Evolutionary conservation across 2,329 filamentous ascomycete genomes (phyloP).

Genomic region (Aspergillus ruber): DNA sequence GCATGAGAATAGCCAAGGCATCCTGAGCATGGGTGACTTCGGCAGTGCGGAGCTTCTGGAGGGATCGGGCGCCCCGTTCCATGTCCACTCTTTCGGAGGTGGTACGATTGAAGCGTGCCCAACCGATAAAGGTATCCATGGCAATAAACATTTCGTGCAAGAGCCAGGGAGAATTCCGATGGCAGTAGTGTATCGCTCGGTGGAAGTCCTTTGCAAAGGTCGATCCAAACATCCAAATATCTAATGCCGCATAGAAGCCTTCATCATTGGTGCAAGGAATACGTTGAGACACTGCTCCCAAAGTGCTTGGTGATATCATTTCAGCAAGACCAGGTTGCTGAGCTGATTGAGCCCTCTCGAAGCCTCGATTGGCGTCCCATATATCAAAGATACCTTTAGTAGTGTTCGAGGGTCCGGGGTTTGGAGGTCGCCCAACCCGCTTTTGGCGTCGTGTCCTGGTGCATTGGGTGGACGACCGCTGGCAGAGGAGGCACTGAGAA

Average conservation of each 20-base stretch:
- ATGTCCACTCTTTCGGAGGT: slow-evolving; percentile 4
- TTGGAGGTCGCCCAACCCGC: background rate
- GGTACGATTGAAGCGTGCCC: slow-evolving; percentile 4
- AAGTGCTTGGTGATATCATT: background rate
- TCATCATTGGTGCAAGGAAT: background rate
- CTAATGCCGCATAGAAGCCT: slow-evolving; percentile 1
- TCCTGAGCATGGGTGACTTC: slow-evolving; percentile 3
- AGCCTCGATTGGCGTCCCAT: background rate
- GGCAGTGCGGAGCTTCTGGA: slow-evolving; percentile 5
- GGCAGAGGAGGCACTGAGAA: background rate
- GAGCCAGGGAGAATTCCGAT: slow-evolving; percentile 3
- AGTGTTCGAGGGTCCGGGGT: background rate
- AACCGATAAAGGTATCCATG: slow-evolving; percentile 1
- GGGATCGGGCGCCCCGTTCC: slow-evolving; percentile 2
- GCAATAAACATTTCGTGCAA: slow-evolving; percentile 5
- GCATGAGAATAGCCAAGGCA: slow-evolving; percentile 8
- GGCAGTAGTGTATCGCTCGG: slow-evolving; percentile 3
- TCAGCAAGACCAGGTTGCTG: background rate
- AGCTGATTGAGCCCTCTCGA: background rate
- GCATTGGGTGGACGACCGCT: background rate
- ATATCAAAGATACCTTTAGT: background rate
- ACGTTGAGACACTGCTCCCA: background rate
- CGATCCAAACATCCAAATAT: slow-evolving; percentile 6
- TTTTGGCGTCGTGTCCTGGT: background rate
- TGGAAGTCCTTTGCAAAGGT: slow-evolving; percentile 6